Evolutionary conservation across 2,329 filamentous ascomycete species (phyloP).

Genomic region (Gliomastix tumulicola): DNA sequence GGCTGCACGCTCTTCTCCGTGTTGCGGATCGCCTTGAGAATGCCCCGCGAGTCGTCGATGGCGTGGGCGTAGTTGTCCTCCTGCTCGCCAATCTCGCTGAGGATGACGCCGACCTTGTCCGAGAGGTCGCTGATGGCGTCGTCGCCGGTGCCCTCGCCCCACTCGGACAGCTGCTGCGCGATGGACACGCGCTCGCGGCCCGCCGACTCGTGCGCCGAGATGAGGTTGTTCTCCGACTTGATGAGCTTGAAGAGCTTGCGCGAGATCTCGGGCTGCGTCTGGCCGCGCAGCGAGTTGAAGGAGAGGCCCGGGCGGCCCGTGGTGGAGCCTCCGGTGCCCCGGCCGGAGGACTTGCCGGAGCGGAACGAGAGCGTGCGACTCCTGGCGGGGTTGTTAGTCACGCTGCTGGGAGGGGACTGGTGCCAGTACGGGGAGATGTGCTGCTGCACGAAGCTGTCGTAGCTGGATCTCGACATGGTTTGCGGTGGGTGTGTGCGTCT

Average conservation of each 20-base stretch:
- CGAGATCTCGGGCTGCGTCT: slow-evolving; percentile 79
- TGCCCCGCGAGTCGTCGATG: slow-evolving; percentile 73
- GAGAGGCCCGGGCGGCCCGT: slow-evolving; percentile 65
- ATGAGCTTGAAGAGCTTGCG: slow-evolving; percentile 87
- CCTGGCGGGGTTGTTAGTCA: slow-evolving; percentile 36
- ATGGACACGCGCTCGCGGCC: slow-evolving; percentile 79
- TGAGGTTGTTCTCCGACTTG: slow-evolving; percentile 88
- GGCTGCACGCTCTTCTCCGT: slow-evolving; percentile 95
- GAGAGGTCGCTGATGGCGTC: slow-evolving; percentile 83
- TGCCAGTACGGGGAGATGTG: slow-evolving; percentile 10
- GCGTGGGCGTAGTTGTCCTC: slow-evolving; percentile 83
- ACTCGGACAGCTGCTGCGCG: slow-evolving; percentile 87
- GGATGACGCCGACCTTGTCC: slow-evolving; percentile 89
- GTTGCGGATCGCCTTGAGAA: slow-evolving; percentile 90
- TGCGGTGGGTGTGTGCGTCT: no score
- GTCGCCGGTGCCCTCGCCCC: slow-evolving; percentile 88
- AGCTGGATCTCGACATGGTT: slow-evolving; percentile 22
- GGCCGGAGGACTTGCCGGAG: slow-evolving; percentile 46
- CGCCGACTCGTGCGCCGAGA: slow-evolving; percentile 76
- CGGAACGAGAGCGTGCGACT: slow-evolving; percentile 70
- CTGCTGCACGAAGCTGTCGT: slow-evolving; percentile 15
- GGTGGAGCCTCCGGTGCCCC: slow-evolving; percentile 21
- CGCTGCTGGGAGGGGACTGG: slow-evolving; percentile 9
- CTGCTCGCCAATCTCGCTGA: slow-evolving; percentile 90
- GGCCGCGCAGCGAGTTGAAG: slow-evolving; percentile 78